Percentiles rank a stretch among this genome's conserved stretches.
phyloP scores from a whole-genome alignment of 108 stramenopile species.

The Cyclotella atomus region DNA sequence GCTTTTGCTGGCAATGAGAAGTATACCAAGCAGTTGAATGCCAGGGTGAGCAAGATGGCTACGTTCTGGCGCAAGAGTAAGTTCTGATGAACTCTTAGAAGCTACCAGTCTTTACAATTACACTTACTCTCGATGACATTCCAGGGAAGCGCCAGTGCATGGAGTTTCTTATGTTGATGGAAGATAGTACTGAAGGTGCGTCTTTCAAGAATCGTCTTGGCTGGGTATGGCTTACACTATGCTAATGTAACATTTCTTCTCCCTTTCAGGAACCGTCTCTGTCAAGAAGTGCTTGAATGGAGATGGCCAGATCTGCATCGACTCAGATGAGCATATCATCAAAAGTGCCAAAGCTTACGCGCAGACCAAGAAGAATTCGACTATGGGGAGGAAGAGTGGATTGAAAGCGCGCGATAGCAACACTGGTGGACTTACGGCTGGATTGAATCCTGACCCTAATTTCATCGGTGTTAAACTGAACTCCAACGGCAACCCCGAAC shows the following conservation, averaged over 20 bases:
- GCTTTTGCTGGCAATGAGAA: constrained; percentile 60
- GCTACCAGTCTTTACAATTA: no score
- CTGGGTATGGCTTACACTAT: no score
- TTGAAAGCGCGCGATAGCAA: constrained; percentile 15
- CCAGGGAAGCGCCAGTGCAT: constrained; percentile 36
- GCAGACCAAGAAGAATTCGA: constrained; percentile 29
- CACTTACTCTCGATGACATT: no score
- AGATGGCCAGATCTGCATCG: constrained; percentile 78
- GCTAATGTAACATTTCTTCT: background rate
- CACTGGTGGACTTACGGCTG: background rate
- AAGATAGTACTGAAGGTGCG: constrained; percentile 28
- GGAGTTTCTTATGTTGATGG: constrained; percentile 56
- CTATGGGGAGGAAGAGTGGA: constrained; percentile 6
- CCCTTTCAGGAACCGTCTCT: constrained; percentile 47
- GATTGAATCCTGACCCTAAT: constrained; percentile 12
- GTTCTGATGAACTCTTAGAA: constrained; percentile 4
- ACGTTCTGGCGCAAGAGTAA: constrained; percentile 72
- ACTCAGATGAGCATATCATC: constrained; percentile 68
- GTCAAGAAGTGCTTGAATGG: constrained; percentile 71
- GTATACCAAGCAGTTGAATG: constrained; percentile 59
- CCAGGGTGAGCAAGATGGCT: constrained; percentile 62
- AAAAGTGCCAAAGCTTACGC: constrained; percentile 54
- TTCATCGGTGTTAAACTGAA: constrained; percentile 49
- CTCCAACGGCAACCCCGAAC: constrained; percentile 31
- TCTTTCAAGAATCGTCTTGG: no score